Conservation (phyloP, 1,139 yeast genomes). For the Candida glucosophila region DNA sequence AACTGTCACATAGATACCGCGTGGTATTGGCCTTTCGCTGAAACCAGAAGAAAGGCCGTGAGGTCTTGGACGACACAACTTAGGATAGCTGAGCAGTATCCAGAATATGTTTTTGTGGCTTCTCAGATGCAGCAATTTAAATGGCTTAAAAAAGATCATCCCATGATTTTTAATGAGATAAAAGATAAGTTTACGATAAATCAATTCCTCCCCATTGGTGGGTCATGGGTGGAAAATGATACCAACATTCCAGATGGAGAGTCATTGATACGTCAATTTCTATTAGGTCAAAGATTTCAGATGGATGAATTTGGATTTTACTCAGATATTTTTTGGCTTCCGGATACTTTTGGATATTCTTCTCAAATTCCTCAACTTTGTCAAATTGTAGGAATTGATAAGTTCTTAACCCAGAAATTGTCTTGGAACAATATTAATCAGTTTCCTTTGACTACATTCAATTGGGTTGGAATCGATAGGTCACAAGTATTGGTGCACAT, state of each 20-base stretch:
- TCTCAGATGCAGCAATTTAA: conserved; percentile 94
- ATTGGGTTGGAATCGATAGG: conserved; percentile 93
- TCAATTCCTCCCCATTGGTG: conserved; percentile 86
- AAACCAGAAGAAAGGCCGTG: conserved; percentile 82
- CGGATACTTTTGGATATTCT: conserved; percentile 95
- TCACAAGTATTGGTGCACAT: conserved; percentile 89
- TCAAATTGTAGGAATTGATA: conserved; percentile 71
- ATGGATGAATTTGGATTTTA: conserved; percentile 68
- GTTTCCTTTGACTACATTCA: conserved; percentile 85
- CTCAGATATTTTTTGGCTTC: conserved; percentile 81
- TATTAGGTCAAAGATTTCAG: conserved; percentile 83
- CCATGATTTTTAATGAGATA: conserved; percentile 59
- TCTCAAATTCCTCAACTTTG: conserved; percentile 93
- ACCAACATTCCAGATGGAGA: conserved; percentile 93
- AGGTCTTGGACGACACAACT: conserved; percentile 95
- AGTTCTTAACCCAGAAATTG: conserved; percentile 85
- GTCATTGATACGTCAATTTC: conserved; percentile 77
- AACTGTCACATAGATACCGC: conserved; percentile 97
- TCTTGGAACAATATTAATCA: conserved; percentile 92
- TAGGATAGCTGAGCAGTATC: conserved; percentile 74
- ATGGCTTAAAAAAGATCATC: conserved; percentile 84
- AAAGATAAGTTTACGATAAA: conserved; percentile 61
- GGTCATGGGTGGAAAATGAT: conserved; percentile 97
- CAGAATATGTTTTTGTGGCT: conserved; percentile 90
- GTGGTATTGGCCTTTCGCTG: conserved; percentile 98